Evolutionary conservation across 225 moss, liverwort and hornwort species (phyloP), one percentile per base, ranked within the genome.

Genomic region (Thuidium tamariscinum): DNA sequence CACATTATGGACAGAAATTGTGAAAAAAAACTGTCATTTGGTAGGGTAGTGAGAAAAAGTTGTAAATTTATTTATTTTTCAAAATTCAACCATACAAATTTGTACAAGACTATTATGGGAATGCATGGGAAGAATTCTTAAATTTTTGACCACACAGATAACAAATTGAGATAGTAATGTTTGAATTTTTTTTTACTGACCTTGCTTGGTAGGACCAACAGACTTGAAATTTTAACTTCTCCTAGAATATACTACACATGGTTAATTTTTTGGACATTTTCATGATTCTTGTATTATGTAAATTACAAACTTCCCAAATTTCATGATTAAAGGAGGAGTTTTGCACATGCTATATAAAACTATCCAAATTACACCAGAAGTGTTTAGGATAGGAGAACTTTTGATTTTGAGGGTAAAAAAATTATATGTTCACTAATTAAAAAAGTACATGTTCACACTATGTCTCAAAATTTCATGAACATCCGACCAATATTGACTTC

Each of bases 281-380:
- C 16, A 70, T n/a, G n/a, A n/a, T 70, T 70, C 27, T 42, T 5
- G 1, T 42, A 44, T 42, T 0, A 27, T 42, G 1, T 5, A 70
- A 69, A 27, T 42, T 27, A 27, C 0, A 26, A 8, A 27, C 5
- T 42, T 70, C 4, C 9, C 4, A 42, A 70, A 27, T 42, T 42
- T 70, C 5, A 0, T 16, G 42, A 26, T 42, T 42, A 16, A 5
- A 9, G 0, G 16, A 70, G 5, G 2, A 26, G 1, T 26, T 27
- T 65, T 26, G 14, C 4, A 15, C 15, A 41, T 41, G 2, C 0
- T 68, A 2, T 0, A 5, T 2, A 2, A 44, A 44, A 3, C 1
- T 27, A 1, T 3, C 0, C 0, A 0, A 2, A 7, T 2, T 70
- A 2, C 2, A 3, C 16, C 2, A 29, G 17, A 71, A 71, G 0